These are phyloP conservation scores for Trichoderma atroviride DNA, from an alignment of 2,329 filamentous ascomycete genomes.

Conservation along the genomic window DNA sequence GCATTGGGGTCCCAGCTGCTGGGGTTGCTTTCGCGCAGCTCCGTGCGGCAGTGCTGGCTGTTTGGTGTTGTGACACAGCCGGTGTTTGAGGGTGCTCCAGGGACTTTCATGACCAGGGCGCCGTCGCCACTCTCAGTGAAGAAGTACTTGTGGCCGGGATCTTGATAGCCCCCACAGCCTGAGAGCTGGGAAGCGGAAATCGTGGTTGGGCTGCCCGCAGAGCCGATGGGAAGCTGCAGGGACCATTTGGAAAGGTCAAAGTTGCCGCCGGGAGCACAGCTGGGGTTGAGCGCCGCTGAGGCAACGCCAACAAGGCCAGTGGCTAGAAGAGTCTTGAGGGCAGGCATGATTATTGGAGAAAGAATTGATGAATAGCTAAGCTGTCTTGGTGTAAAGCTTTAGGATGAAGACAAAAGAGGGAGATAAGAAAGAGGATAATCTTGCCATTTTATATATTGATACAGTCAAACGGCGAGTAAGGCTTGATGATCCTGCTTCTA, in stretches of 20 bases:
- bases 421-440: not conserved
- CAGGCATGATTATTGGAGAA: conserved; percentile 1
- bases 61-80: conserved; percentile 45
- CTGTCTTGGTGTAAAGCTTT: not conserved
- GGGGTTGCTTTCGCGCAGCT: conserved; percentile 44
- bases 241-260: conserved; percentile 41
- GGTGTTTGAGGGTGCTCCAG: conserved; percentile 38
- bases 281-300: conserved; percentile 22
- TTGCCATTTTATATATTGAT: conserved; percentile 4
- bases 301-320: conserved; percentile 18
- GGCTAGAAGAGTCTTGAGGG: conserved; percentile 17
- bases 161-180: conserved; percentile 41
- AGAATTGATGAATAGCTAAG: not conserved
- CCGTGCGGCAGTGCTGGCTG: conserved; percentile 47
- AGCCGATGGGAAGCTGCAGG: conserved; percentile 45
- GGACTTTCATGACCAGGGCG: conserved; percentile 45
- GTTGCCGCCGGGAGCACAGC: conserved; percentile 34
- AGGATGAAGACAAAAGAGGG: not conserved
- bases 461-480: not conserved
- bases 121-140: conserved; percentile 40
- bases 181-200: conserved; percentile 38
- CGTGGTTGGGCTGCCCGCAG: conserved; percentile 27
- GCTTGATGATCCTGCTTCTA: conserved; percentile 8
- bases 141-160: conserved; percentile 38
- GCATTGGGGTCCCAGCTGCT: conserved; percentile 40